Evolutionary conservation across 352 stramenopile genomes (phyloP), one percentile per base, ranked within the genome.

Genomic region (Blastocystis sp.): DNA sequence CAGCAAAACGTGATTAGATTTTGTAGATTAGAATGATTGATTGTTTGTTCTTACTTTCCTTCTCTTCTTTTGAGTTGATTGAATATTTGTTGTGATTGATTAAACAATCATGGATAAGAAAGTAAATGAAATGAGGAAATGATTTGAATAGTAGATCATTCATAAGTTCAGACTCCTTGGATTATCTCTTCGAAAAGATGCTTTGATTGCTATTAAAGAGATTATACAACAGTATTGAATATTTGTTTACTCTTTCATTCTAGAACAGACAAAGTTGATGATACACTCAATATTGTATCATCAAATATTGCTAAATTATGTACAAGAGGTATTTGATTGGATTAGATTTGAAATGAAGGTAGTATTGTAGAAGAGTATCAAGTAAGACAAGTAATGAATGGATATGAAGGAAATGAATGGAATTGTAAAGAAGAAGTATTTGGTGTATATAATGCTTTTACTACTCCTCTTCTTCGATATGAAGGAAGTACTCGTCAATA

Each of bases 131-230:
- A 52, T 12, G 16, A 29, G n/a, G 9, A 27, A 73, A 12, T 6
- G 12, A 37, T 37, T 73, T 37, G 6, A 46, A 37, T 16, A 19
- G 12, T 73, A 73, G 61, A 46, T 73, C 11, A 73, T 73, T 49
- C 61, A 46, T 21, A 37, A 19, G 12, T 73, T 37, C 51, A 29
- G 61, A 21, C 14, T 73, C 11, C 32, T 39, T 12, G 61, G 61
- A 49, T n/a, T 49, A 16, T 73, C 61, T 11, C 32, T 73, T 12
- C 61, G 61, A 12, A 73, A 73, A 73, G 61, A 73, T 37, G 61
- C 61, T 49, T 39, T 73, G 7, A 19, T 39, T 11, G 21, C 9
- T 19, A 12, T 73, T 7, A 19, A 21, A 73, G 5, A 39, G 51
- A 49, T 16, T 19, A 21, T 73, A 46, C 16, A 19, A 27, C 24